Evolutionary conservation across 2,329 filamentous ascomycete species (phyloP), one percentile per base, ranked within the genome.

Genomic region (Fusarium musae): DNA sequence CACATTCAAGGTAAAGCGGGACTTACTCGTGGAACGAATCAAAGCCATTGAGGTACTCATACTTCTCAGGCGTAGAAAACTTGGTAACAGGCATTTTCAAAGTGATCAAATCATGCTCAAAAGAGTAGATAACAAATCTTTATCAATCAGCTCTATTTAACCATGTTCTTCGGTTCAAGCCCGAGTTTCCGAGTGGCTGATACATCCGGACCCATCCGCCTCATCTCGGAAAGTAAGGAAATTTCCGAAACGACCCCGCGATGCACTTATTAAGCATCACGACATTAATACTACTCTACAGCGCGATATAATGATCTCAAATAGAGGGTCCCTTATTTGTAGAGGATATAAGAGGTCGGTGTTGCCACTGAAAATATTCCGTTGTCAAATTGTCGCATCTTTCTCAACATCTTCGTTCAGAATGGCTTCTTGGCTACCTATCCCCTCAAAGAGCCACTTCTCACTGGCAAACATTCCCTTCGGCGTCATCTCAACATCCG

Each of bases 1-100:
- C 34, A 36, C 15, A 36, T 36, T 36, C 34, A 17, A 36, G 3
- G 9, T 36, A 2, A 9, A 36, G 16, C 16, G 8, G 34, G 36
- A 82, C 89, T 72, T 83, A 94, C 92, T 96, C 92, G 78, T 94
- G 90, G 80, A 95, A 93, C 40, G 87, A 90, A 81, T 88, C 87
- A 83, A 96, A 95, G 80, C 93, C 93, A 83, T 91, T 93, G 78
- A 91, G 91, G 82, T 96, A 96, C 58, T 85, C 85, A 84, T 96
- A 96, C 77, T 86, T 87, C 75, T 89, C 87, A 1, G 70, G 53
- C 2, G 61, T 74, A 1, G 63, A 60, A 50, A 77, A 77, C 0
- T 69, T 74, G 0, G 75, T 77, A 2, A 75, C 66, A 2, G 75
- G 75, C 75, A 77, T 77, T 9, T 59, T 65, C 15, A 21, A 2